Evolutionary conservation across 2,329 filamentous ascomycete genomes (phyloP), one percentile per base, ranked within the genome.

Genomic region (Kalmusia sp.): DNA sequence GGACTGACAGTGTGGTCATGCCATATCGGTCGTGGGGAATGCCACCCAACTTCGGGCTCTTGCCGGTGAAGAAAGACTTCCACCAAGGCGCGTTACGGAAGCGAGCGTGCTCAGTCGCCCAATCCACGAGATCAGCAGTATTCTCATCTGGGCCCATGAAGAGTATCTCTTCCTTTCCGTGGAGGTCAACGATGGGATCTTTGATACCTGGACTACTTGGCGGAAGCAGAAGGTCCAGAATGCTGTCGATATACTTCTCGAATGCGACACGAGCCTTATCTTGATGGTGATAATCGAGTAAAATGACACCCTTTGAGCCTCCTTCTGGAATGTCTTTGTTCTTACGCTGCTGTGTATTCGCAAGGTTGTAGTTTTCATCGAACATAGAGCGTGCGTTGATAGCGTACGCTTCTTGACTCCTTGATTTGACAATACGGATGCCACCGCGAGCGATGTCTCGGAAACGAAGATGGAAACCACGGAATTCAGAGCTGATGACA

Each of bases 21-120:
- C 95, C 95, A 71, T 99, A 99, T 34, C 82, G 79, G 74, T 99
- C 95, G 76, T 99, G 95, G 31, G 95, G 95, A 64, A 99, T 99
- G 71, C 95, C 95, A 59, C 95, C 95, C 12, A 99, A 84, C 77
- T 90, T 95, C 48, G 92, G 95, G 64, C 92, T 96, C 84, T 99
- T 99, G 70, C 95, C 95, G 2, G 95, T 99, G 83, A 99, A 99
- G 85, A 99, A 99, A 0, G 95, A 99, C 83, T 99, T 99, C 95
- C 95, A 99, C 92, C 93, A 99, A 24, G 92, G 92, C 4, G 95
- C 95, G 39, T 92, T 92, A 65, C 95, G 88, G 57, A 81, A 80
- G 47, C 92, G 87, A 55, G 95, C 95, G 75, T 99, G 95, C 76
- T 95, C 89, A 1, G 95, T 99, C n/a, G 95, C 95, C 95, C 95